phyloP scores from a whole-genome alignment of 768 basidiomycete genomes.

The Mycena rebaudengoi region DNA sequence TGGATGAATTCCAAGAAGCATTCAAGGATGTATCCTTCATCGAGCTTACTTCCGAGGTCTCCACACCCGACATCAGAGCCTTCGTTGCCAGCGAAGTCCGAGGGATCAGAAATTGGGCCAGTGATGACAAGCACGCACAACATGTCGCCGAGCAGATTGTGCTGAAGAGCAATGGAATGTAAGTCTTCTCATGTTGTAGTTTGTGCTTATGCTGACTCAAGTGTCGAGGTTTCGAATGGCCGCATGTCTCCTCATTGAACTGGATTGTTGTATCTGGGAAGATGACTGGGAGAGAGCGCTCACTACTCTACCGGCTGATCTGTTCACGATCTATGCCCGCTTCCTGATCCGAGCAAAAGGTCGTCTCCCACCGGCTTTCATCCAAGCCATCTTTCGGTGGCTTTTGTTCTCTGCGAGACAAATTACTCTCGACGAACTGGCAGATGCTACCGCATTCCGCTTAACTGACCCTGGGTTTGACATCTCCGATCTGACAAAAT shows the following conservation, averaged over 20 bases:
- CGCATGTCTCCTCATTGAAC: background rate
- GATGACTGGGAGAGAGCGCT: background rate
- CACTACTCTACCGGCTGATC: background rate
- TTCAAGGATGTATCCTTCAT: too few species aligned
- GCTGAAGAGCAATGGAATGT: background rate
- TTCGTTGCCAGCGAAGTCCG: background rate
- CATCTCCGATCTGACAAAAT: background rate
- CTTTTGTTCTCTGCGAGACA: background rate
- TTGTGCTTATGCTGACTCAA: background rate
- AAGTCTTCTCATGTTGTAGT: background rate
- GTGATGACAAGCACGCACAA: background rate
- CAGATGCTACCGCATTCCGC: background rate
- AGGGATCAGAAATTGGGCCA: background rate
- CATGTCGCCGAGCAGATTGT: background rate
- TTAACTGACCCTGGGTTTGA: too few species aligned
- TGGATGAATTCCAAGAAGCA: too few species aligned
- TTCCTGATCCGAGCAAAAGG: too few species aligned
- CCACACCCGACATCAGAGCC: background rate
- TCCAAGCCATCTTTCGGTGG: too few species aligned
- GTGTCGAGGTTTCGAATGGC: background rate
- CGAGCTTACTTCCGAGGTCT: too few species aligned
- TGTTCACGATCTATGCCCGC: background rate
- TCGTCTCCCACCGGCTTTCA: too few species aligned
- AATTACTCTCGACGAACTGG: background rate
- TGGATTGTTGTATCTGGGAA: background rate